Base-by-base conservation (phyloP, 2,329 filamentous ascomycete genomes). In the Colletotrichum lupini region DNA sequence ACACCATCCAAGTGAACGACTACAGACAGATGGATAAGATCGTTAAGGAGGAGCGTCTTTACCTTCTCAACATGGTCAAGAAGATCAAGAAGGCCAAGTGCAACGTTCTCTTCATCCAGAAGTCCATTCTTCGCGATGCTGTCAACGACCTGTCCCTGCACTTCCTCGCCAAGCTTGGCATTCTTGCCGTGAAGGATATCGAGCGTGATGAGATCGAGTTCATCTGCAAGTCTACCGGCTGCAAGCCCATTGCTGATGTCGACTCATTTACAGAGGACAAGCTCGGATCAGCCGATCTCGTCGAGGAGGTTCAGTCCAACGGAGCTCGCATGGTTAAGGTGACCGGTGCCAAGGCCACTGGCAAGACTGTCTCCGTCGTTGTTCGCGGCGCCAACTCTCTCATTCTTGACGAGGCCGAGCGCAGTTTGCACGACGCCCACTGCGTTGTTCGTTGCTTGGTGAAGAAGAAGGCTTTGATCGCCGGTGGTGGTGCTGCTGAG, bases 21-120 rank as follows among this genome's bases (percentile, higher is more conserved):
- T 99, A 99, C 89, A 91, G 97, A 81, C 97, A 99, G 84, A 99
- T 99, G 97, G 97, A 99, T 88, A 99, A 98, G 90, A 99, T 99
- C 77, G 91, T 99, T 78, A 99, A 99, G 87, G 97, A 99, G 86
- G 97, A 99, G 88, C 94, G 97, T 77, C 94, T 97, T 78, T 99
- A 99, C 85, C 91, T 99, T 76, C 90, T 99, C 72, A 98, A 98
- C 88, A 94, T 99, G 91, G 95, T 97, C 82, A 98, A 99, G 91
- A 99, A 98, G 90, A 99, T 99, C 85, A 98, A 98, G 87, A 99
- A 98, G 90, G 95, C 97, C 77, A 99, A 98, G 88, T 99, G 97
- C 87, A 99, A 99, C 80, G 97, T 99, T 56, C 92, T 98, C 57
- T 89, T 99, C 77, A 98, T 99, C 78, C 97, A 99, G 82, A 99